A percentile compares a stretch with the other conserved stretches of the same genome.
Conservation (phyloP, 140 eudicot species). For the Cichorium intybus region DNA sequence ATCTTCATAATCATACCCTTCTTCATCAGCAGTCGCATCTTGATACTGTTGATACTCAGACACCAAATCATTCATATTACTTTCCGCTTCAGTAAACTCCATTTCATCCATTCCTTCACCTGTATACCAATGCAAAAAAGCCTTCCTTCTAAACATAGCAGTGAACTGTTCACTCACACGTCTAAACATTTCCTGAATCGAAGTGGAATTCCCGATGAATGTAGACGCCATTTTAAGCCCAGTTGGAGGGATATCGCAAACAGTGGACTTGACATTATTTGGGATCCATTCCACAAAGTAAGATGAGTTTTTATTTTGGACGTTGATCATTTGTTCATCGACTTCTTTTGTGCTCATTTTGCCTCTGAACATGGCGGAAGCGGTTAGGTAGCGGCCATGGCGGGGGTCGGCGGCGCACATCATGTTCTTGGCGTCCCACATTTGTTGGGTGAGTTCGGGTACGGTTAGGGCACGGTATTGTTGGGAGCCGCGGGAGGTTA, state of each 20-base stretch:
- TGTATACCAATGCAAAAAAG: too few relatives aligned
- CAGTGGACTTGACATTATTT: constrained; percentile 73
- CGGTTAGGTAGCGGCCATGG: too few relatives aligned
- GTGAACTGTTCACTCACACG: too few relatives aligned
- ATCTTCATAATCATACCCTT: constrained; percentile 48
- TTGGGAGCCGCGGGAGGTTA: constrained; percentile 69
- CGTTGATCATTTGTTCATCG: constrained; percentile 66
- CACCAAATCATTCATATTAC: constrained; percentile 79
- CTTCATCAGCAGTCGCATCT: constrained; percentile 72
- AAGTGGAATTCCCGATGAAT: constrained; percentile 73
- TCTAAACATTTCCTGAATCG: too few relatives aligned
- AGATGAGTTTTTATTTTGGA: constrained; percentile 66
- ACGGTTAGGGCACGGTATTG: constrained; percentile 60
- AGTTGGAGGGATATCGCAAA: constrained; percentile 71
- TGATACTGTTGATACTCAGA: constrained; percentile 81
- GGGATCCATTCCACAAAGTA: constrained; percentile 76
- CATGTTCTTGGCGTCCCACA: constrained; percentile 75
- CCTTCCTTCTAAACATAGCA: too few relatives aligned
- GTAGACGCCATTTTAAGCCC: constrained; percentile 86
- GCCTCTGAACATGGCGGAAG: too few relatives aligned
- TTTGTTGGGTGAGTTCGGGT: constrained; percentile 64
- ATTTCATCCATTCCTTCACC: too few relatives aligned
- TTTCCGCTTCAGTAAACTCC: too few relatives aligned
- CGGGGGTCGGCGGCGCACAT: too few relatives aligned
- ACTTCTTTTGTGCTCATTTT: too few relatives aligned